These are phyloP conservation scores for Teunomyces gatunensis DNA, from an alignment of 805 yeast genomes.

Conservation along the genomic window DNA sequence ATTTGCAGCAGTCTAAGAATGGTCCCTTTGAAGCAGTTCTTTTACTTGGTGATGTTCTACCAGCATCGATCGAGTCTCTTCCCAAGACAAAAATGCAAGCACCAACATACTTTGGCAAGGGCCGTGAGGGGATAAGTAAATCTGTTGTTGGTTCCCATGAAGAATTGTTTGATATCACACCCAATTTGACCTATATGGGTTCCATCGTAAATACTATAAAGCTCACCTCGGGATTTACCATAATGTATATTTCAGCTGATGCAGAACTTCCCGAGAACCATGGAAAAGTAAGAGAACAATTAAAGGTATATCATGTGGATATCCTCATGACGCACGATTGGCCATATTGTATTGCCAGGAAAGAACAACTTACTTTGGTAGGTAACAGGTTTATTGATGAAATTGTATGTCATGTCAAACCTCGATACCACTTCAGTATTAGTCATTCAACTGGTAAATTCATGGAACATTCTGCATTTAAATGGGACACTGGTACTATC, in stretches of 20 bases:
- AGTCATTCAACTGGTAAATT: constrained; percentile 50
- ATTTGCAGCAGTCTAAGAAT: constrained; percentile 50
- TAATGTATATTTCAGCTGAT: constrained; percentile 44
- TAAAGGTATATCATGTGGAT: constrained; percentile 37
- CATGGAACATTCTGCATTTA: constrained; percentile 56
- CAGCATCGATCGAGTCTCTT: constrained; percentile 7
- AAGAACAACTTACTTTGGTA: constrained; percentile 40
- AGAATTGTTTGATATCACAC: constrained; percentile 20
- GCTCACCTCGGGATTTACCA: constrained; percentile 42
- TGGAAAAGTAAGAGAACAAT: constrained; percentile 13
- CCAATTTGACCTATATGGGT: constrained; percentile 29
- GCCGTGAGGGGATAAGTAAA: constrained; percentile 16
- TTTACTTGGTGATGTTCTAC: constrained; percentile 48
- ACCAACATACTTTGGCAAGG: constrained; percentile 26
- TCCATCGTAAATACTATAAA: constrained; percentile 34
- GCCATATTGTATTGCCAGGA: constrained; percentile 53
- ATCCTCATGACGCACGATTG: constrained; percentile 58
- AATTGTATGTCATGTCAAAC: constrained; percentile 44
- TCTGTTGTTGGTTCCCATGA: constrained; percentile 11
- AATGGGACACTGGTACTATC: constrained; percentile 47
- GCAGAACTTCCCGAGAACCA: constrained; percentile 8
- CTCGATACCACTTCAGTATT: constrained; percentile 65
- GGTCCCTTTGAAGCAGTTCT: constrained; percentile 65
- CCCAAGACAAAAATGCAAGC: constrained; percentile 20
- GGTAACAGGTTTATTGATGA: constrained; percentile 47